These are phyloP conservation scores for Phialophora tarda DNA, from an alignment of 2,329 filamentous ascomycete genomes.

Conservation along the genomic window DNA sequence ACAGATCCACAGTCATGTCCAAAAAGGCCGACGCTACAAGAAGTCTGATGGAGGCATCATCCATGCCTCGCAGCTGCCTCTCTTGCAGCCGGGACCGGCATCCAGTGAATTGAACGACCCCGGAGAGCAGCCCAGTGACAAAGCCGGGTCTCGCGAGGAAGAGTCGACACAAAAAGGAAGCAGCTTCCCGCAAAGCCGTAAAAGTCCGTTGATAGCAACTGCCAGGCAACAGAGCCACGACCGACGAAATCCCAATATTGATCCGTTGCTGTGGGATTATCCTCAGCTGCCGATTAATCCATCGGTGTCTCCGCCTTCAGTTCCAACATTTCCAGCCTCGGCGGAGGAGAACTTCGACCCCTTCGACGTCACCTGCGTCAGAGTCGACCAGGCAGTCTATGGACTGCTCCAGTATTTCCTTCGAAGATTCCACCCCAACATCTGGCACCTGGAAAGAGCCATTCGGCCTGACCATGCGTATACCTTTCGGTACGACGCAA, in stretches of 20 bases:
- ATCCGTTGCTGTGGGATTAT: conserved; percentile 21
- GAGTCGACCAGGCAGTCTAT: conserved; percentile 23
- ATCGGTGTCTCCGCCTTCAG: background rate
- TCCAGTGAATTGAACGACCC: background rate
- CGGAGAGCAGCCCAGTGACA: background rate
- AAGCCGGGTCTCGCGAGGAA: background rate
- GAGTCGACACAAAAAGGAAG: background rate
- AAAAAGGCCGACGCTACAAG: conserved; percentile 28
- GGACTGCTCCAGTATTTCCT: conserved; percentile 33
- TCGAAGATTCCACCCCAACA: conserved; percentile 26
- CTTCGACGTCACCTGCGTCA: conserved; percentile 27
- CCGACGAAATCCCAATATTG: conserved; percentile 11
- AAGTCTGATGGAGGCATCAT: conserved; percentile 14
- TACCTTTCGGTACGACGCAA: conserved; percentile 25
- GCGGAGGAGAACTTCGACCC: conserved; percentile 29
- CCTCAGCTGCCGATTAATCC: background rate
- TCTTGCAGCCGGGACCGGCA: conserved; percentile 4
- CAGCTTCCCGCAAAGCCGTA: background rate
- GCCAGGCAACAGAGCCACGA: background rate
- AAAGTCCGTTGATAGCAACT: background rate
- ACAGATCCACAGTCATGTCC: conserved; percentile 31
- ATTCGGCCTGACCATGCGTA: conserved; percentile 25
- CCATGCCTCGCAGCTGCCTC: conserved; percentile 9
- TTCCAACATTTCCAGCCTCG: conserved; percentile 26
- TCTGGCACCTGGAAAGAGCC: conserved; percentile 31